These are phyloP conservation scores for Hippophae rhamnoides DNA, from an alignment of 306 rosid species.

Conservation along the genomic window DNA sequence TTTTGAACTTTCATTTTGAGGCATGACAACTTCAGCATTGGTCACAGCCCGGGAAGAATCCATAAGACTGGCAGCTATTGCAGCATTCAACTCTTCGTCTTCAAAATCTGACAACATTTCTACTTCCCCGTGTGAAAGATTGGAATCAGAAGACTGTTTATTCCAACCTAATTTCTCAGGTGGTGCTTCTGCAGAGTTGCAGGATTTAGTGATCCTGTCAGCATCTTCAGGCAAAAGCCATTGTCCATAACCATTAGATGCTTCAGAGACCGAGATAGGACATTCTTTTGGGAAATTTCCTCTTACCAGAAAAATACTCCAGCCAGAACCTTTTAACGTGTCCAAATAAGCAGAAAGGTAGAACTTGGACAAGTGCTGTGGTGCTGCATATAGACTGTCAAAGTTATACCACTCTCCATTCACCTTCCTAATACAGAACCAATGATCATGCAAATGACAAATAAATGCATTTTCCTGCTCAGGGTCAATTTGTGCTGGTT, in stretches of 20 bases:
- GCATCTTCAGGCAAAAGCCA: conserved; percentile 97
- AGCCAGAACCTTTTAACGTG: conserved; percentile 82
- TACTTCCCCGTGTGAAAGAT: conserved; percentile 39
- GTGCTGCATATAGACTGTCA: conserved; percentile 95
- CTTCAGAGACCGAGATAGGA: conserved; percentile 75
- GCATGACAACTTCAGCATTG: conserved; percentile 23
- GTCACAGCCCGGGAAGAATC: conserved; percentile 42
- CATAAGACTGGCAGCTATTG: conserved; percentile 82
- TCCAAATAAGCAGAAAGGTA: conserved; percentile 94
- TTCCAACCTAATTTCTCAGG: conserved; percentile 28
- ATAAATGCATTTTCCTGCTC: conserved; percentile 86
- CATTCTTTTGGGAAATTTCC: conserved; percentile 91
- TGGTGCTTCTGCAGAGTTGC: conserved; percentile 60
- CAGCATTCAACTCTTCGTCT: conserved; percentile 83
- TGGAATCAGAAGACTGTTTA: conserved; percentile 26
- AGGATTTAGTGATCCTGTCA: conserved; percentile 82
- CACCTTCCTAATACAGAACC: conserved; percentile 97
- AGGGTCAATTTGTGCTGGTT: conserved; percentile 96
- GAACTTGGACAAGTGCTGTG: conserved; percentile 85
- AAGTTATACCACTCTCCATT: conserved; percentile 94
- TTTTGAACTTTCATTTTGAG: conserved; percentile 26
- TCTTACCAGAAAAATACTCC: conserved; percentile 96
- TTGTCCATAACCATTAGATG: conserved; percentile 89
- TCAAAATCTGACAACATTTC: conserved; percentile 57
- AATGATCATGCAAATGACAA: conserved; percentile 89